phyloP scores from a whole-genome alignment of 1,284 basidiomycete species.

The Psilocybe mexicana region DNA sequence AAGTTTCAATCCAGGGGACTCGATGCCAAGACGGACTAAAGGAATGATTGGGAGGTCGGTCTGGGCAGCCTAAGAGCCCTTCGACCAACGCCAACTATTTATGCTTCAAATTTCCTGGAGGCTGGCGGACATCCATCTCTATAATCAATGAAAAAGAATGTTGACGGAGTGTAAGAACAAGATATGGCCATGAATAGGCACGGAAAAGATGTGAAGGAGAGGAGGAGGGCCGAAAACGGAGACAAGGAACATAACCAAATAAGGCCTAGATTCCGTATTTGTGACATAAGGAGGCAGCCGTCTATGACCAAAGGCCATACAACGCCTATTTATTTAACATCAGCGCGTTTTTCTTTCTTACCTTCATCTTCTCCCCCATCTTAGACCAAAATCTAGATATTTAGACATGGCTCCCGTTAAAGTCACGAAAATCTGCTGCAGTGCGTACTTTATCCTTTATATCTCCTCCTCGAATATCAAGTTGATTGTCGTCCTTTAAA shows the following conservation, averaged over 20 bases:
- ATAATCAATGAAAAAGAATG: too few relatives aligned
- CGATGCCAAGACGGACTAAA: not conserved
- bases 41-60: not conserved
- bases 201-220: not conserved
- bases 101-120: too few relatives aligned
- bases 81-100: too few relatives aligned
- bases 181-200: not conserved
- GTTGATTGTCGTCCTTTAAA: conserved; percentile 11
- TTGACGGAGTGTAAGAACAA: not conserved
- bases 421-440: conserved; percentile 90
- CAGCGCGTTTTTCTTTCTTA: conserved; percentile 16
- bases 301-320: conserved; percentile 16
- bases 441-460: conserved; percentile 49
- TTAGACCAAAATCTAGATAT: conserved; percentile 5
- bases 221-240: not conserved
- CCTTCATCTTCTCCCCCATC: conserved; percentile 14
- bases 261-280: conserved; percentile 17
- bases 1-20: not conserved
- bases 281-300: conserved; percentile 19
- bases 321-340: conserved; percentile 17
- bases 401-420: conserved; percentile 57
- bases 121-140: too few relatives aligned
- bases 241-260: conserved; percentile 6
- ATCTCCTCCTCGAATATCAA: not conserved
- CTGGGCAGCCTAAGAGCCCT: not conserved